Percentiles rank a stretch among this genome's conserved stretches.
Conservation (phyloP, 352 stramenopile genomes). For the Globisporangium abappressorium region DNA sequence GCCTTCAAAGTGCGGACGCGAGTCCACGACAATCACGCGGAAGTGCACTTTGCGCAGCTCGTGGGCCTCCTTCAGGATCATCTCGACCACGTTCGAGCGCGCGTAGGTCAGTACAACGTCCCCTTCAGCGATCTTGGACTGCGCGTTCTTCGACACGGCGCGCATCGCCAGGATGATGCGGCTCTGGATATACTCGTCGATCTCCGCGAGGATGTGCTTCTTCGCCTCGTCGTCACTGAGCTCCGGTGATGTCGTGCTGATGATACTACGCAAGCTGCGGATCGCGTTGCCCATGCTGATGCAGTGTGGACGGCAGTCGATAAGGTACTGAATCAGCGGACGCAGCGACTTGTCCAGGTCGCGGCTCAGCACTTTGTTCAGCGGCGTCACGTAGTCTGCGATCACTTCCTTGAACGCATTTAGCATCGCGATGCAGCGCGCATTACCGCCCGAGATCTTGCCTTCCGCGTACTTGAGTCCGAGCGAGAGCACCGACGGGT, state of each 20-base stretch:
- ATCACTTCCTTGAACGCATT: slow-evolving; percentile 90
- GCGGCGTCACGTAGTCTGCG: slow-evolving; percentile 83
- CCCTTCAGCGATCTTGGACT: slow-evolving; percentile 86
- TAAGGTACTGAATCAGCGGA: slow-evolving; percentile 94
- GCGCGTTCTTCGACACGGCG: slow-evolving; percentile 86
- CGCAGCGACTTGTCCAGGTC: slow-evolving; percentile 90
- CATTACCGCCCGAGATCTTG: slow-evolving; percentile 89
- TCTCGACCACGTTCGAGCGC: slow-evolving; percentile 90
- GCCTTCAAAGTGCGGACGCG: slow-evolving; percentile 82
- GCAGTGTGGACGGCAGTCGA: slow-evolving; percentile 90
- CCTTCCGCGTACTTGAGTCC: slow-evolving; percentile 91
- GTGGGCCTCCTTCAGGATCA: slow-evolving; percentile 65
- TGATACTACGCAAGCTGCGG: slow-evolving; percentile 84
- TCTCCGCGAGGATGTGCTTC: slow-evolving; percentile 82
- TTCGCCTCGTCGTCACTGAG: slow-evolving; percentile 86
- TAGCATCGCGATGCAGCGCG: slow-evolving; percentile 93
- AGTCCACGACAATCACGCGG: slow-evolving; percentile 94
- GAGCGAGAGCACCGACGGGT: slow-evolving; percentile 88
- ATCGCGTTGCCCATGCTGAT: slow-evolving; percentile 97
- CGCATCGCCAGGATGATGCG: slow-evolving; percentile 91
- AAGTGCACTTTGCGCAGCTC: slow-evolving; percentile 50
- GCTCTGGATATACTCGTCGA: slow-evolving; percentile 93
- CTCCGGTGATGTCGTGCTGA: slow-evolving; percentile 85
- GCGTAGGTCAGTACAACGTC: slow-evolving; percentile 96
- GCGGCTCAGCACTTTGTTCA: slow-evolving; percentile 73